phyloP scores from a whole-genome alignment of 2,329 filamentous ascomycete genomes.

The Diaporthe batatas region DNA sequence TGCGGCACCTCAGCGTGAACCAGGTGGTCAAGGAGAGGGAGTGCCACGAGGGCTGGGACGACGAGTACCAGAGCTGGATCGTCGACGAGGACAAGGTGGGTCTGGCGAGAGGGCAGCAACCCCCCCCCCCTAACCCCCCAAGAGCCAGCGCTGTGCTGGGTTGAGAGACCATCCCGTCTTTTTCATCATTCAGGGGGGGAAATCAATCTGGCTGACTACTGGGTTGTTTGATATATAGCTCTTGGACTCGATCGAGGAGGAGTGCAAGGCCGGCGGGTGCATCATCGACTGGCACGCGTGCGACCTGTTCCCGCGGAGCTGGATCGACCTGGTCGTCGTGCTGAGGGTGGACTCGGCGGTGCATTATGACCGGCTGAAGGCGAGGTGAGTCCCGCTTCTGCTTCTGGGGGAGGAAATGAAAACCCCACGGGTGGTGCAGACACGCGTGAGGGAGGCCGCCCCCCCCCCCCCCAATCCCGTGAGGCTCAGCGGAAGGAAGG shows the following conservation, averaged over 20 bases:
- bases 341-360: constrained; percentile 83
- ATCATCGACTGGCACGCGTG: constrained; percentile 99
- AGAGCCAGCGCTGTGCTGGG: neutral
- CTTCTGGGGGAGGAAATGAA: too few species aligned
- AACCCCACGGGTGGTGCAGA: neutral
- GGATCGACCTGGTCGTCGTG: constrained; percentile 96
- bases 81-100: constrained; percentile 95
- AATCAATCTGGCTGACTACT: too few species aligned
- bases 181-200: too few species aligned
- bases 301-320: constrained; percentile 91
- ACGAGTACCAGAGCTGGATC: constrained; percentile 88
- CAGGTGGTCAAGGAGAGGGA: constrained; percentile 89
- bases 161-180: too few species aligned
- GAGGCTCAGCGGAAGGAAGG: too few species aligned
- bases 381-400: constrained; percentile 65
- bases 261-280: constrained; percentile 82
- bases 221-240: constrained; percentile 63
- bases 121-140: neutral
- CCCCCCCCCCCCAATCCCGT: neutral
- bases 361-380: constrained; percentile 86
- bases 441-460: neutral
- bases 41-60: constrained; percentile 90
- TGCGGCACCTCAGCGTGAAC: constrained; percentile 90
- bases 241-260: constrained; percentile 88
- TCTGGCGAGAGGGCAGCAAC: neutral